These are phyloP conservation scores for Amanita subjunquillea DNA, from an alignment of 768 basidiomycete species.

Conservation along the genomic window DNA sequence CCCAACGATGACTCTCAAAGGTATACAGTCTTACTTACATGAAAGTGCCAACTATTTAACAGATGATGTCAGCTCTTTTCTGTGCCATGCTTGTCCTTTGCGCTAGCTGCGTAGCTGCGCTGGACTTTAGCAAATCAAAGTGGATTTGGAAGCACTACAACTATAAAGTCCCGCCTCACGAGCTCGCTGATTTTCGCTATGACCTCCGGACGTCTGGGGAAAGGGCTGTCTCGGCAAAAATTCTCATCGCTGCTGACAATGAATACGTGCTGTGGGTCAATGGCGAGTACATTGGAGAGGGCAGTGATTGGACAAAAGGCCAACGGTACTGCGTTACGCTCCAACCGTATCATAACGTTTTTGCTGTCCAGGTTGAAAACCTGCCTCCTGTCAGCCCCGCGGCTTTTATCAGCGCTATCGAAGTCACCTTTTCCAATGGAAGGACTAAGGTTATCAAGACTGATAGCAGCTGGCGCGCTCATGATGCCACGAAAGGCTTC, in stretches of 20 bases:
- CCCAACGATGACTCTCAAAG: conserved; percentile 1
- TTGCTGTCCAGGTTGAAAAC: conserved; percentile 19
- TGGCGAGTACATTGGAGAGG: conserved; percentile 15
- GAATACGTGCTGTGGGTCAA: conserved; percentile 21
- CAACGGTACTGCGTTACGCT: conserved; percentile 20
- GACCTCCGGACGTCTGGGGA: conserved; percentile 15
- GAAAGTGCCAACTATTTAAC: background rate
- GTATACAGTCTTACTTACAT: background rate
- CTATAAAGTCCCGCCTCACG: conserved; percentile 11
- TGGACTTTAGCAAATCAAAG: conserved; percentile 6
- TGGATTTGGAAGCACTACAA: conserved; percentile 22
- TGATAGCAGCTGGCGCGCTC: conserved; percentile 19
- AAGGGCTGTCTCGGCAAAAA: conserved; percentile 18
- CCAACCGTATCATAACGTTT: conserved; percentile 18
- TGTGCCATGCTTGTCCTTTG: background rate
- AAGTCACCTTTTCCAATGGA: conserved; percentile 21
- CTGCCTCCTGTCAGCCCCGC: conserved; percentile 14
- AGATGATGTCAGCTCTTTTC: background rate
- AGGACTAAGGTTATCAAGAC: conserved; percentile 19
- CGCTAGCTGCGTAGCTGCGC: background rate
- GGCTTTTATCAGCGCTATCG: conserved; percentile 19
- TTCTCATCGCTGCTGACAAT: conserved; percentile 21
- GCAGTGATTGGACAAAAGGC: conserved; percentile 10
- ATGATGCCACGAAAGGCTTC: conserved; percentile 16
- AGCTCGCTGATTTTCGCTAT: conserved; percentile 20